Percentiles rank a stretch among this genome's conserved stretches.
These are phyloP conservation scores for Annulohypoxylon nitens DNA, from an alignment of 495 filamentous ascomycete species.

Conservation along the genomic window DNA sequence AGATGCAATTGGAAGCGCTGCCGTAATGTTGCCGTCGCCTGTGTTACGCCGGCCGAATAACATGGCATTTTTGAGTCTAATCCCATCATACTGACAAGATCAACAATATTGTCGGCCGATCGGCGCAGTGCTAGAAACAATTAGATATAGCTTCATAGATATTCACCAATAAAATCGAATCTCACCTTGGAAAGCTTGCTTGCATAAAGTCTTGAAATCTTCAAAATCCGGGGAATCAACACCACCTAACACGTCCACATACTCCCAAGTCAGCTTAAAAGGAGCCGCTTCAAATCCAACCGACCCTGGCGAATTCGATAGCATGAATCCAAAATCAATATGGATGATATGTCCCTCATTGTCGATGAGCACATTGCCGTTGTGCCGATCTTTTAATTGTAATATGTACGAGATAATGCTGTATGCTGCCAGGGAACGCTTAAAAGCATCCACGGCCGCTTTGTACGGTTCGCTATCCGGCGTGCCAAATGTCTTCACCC, in stretches of 20 bases:
- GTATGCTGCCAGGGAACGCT: slow-evolving; percentile 77
- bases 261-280: slow-evolving; percentile 83
- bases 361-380: slow-evolving; percentile 83
- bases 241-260: slow-evolving; percentile 80
- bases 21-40: slow-evolving; percentile 71
- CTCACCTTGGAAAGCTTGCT: slow-evolving; percentile 78
- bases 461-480: slow-evolving; percentile 71
- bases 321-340: slow-evolving; percentile 87
- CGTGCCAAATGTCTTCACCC: slow-evolving; percentile 78
- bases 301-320: slow-evolving; percentile 80
- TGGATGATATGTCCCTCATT: slow-evolving; percentile 84
- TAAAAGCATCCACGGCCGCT: slow-evolving; percentile 76
- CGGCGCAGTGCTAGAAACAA: slow-evolving; percentile 68
- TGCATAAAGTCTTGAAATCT: slow-evolving; percentile 76
- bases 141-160: slow-evolving; percentile 13
- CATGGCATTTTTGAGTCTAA: slow-evolving; percentile 81
- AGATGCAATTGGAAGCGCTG: slow-evolving; percentile 79
- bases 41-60: slow-evolving; percentile 72
- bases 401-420: slow-evolving; percentile 81
- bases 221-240: slow-evolving; percentile 71
- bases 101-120: slow-evolving; percentile 77
- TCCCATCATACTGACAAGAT: slow-evolving; percentile 82
- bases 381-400: slow-evolving; percentile 84
- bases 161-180: slow-evolving; percentile 14
- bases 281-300: slow-evolving; percentile 84